Evolutionary conservation across 805 yeast genomes (phyloP).

Genomic region (Helenozyma baotianmanensis): DNA sequence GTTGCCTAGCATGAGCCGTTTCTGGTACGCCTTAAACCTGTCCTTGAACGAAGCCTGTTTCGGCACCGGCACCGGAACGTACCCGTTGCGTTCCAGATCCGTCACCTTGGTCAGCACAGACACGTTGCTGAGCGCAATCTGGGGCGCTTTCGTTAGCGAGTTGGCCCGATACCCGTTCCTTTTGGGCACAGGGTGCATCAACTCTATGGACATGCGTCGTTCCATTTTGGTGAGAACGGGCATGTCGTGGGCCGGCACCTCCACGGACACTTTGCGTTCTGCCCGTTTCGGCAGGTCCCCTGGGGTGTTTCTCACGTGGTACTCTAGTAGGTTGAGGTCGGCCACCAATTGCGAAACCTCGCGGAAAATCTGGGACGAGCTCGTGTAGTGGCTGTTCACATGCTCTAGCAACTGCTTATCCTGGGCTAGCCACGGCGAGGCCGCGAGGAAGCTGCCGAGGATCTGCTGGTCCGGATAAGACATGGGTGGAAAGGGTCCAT

Average conservation of each 20-base stretch:
- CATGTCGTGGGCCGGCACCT: too few relatives aligned
- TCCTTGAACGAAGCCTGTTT: slow-evolving; percentile 3
- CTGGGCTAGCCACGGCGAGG: slow-evolving; percentile 4
- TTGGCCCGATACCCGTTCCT: slow-evolving; percentile 1
- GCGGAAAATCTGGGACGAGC: too few relatives aligned
- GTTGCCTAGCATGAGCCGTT: slow-evolving; percentile 12
- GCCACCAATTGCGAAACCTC: too few relatives aligned
- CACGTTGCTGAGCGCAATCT: slow-evolving; percentile 26
- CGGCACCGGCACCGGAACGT: slow-evolving; percentile 3
- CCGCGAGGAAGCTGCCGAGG: slow-evolving; percentile 3
- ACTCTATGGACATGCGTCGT: slow-evolving; percentile 25
- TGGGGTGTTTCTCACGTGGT: too few relatives aligned
- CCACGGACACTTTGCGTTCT: background rate
- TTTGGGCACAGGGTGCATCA: slow-evolving; percentile 16
- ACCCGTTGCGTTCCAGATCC: slow-evolving; percentile 14
- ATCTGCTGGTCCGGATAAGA: background rate
- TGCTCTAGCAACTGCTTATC: slow-evolving; percentile 2
- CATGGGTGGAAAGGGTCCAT: too few relatives aligned
- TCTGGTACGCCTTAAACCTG: slow-evolving; percentile 12
- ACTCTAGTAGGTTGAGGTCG: too few relatives aligned
- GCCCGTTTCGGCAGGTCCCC: background rate
- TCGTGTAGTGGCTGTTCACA: background rate
- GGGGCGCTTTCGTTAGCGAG: slow-evolving; percentile 26
- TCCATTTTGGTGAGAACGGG: slow-evolving; percentile 1
- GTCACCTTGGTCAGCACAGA: slow-evolving; percentile 28